These are phyloP conservation scores for Brassica napus DNA, from an alignment of 345 rosid species.

Conservation along the genomic window DNA sequence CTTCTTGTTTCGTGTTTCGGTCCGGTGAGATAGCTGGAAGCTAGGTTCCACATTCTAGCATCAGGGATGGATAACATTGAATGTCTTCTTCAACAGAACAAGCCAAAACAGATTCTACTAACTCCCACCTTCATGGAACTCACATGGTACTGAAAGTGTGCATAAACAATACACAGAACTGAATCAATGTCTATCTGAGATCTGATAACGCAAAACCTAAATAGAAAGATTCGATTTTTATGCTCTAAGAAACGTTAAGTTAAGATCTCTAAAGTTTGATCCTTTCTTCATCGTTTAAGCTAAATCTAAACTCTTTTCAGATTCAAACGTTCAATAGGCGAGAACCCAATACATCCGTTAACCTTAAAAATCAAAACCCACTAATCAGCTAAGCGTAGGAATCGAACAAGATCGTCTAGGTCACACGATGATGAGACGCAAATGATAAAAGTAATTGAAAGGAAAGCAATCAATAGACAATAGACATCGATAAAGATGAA, in stretches of 20 bases:
- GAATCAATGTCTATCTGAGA: not conserved
- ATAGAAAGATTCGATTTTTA: constrained; percentile 13
- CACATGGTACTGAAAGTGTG: constrained; percentile 1
- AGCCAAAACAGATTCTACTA: not conserved
- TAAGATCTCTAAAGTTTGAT: not conserved
- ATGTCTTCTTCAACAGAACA: not conserved
- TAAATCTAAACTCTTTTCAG: not conserved
- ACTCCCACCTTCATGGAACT: constrained; percentile 15
- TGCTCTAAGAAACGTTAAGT: not conserved
- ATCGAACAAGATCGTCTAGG: constrained; percentile 1
- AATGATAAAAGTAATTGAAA: not conserved
- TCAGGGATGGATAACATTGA: constrained; percentile 33
- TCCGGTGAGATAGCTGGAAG: constrained; percentile 51
- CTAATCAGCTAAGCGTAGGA: not conserved
- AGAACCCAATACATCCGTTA: not conserved
- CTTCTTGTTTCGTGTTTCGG: constrained; percentile 41
- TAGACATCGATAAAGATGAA: not conserved
- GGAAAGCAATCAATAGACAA: not conserved
- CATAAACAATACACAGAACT: not conserved
- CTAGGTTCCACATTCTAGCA: constrained; percentile 63
- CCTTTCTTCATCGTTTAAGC: not conserved
- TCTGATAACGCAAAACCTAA: not conserved
- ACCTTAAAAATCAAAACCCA: not conserved
- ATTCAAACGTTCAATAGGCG: not conserved
- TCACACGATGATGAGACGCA: not conserved